Conservation (phyloP, 768 basidiomycete species). For the Clathrus columnatus region DNA sequence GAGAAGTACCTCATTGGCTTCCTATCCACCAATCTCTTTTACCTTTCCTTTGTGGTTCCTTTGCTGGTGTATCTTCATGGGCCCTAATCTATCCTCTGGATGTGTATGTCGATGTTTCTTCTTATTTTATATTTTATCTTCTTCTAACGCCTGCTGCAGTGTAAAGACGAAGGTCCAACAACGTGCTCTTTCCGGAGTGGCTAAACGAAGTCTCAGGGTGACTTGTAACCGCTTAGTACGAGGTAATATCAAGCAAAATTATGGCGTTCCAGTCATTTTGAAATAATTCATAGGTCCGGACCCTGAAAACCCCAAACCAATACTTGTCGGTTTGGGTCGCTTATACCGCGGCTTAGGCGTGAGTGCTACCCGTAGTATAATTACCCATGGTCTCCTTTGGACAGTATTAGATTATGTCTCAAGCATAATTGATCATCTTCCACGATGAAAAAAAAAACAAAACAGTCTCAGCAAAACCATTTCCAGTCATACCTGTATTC, state of each 20-base stretch:
- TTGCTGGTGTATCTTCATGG: conserved; percentile 74
- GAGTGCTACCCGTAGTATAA: conserved; percentile 84
- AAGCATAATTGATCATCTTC: conserved; percentile 60
- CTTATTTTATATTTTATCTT: background rate
- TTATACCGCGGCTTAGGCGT: conserved; percentile 94
- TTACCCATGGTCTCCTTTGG: conserved; percentile 91
- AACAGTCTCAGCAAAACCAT: background rate
- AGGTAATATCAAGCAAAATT: conserved; percentile 36
- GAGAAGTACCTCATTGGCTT: conserved; percentile 73
- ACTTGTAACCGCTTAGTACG: conserved; percentile 74
- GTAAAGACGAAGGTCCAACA: conserved; percentile 97
- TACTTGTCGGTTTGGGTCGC: conserved; percentile 67
- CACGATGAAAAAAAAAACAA: conserved; percentile 13
- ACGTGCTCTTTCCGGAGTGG: conserved; percentile 74
- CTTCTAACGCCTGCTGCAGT: conserved; percentile 29
- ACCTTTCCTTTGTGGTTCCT: conserved; percentile 85
- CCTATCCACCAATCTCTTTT: conserved; percentile 73
- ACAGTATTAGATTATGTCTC: conserved; percentile 82
- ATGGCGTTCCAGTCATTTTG: background rate
- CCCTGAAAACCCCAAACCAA: conserved; percentile 63
- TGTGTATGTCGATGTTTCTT: conserved; percentile 70
- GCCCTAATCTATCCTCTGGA: conserved; percentile 90
- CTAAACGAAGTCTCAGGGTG: conserved; percentile 58
- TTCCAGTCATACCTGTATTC: background rate
- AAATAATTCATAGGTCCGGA: conserved; percentile 52